Evolutionary conservation across 2,329 filamentous ascomycete genomes (phyloP).

Genomic region (Thelonectria discophora): DNA sequence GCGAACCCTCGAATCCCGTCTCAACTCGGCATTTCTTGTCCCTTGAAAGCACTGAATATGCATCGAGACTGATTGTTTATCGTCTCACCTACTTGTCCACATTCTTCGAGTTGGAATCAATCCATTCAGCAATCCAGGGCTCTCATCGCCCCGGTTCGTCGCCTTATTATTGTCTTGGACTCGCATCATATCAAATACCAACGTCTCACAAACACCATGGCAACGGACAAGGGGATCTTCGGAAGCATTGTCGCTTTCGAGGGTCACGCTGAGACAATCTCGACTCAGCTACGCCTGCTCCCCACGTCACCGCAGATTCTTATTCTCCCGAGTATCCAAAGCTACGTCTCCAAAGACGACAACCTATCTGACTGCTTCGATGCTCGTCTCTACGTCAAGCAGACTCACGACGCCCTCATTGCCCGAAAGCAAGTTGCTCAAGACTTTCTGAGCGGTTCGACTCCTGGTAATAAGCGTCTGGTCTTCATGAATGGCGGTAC

Average conservation of each 20-base stretch:
- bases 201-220: slow-evolving; percentile 37
- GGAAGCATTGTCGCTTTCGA: slow-evolving; percentile 69
- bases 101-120: slow-evolving; percentile 13
- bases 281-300: slow-evolving; percentile 67
- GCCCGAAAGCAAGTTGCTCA: slow-evolving; percentile 59
- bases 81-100: slow-evolving; percentile 26
- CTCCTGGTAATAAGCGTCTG: slow-evolving; percentile 58
- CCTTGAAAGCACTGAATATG: slow-evolving; percentile 19
- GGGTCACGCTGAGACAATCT: slow-evolving; percentile 62
- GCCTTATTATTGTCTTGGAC: slow-evolving; percentile 16
- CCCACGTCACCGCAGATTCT: slow-evolving; percentile 67
- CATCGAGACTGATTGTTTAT: slow-evolving; percentile 24
- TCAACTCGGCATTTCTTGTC: slow-evolving; percentile 3
- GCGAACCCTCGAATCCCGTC: not conserved
- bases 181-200: slow-evolving; percentile 25
- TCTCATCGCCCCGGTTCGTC: slow-evolving; percentile 10
- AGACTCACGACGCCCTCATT: slow-evolving; percentile 60
- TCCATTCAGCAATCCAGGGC: slow-evolving; percentile 29
- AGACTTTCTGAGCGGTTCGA: slow-evolving; percentile 60
- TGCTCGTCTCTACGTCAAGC: slow-evolving; percentile 52
- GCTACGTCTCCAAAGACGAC: slow-evolving; percentile 52
- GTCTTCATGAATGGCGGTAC: slow-evolving; percentile 70
- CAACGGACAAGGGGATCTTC: slow-evolving; percentile 34
- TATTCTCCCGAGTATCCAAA: slow-evolving; percentile 62
- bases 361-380: slow-evolving; percentile 43